Conservation (phyloP, 2,329 filamentous ascomycete genomes). For the Cucurbitaria berberidis region DNA sequence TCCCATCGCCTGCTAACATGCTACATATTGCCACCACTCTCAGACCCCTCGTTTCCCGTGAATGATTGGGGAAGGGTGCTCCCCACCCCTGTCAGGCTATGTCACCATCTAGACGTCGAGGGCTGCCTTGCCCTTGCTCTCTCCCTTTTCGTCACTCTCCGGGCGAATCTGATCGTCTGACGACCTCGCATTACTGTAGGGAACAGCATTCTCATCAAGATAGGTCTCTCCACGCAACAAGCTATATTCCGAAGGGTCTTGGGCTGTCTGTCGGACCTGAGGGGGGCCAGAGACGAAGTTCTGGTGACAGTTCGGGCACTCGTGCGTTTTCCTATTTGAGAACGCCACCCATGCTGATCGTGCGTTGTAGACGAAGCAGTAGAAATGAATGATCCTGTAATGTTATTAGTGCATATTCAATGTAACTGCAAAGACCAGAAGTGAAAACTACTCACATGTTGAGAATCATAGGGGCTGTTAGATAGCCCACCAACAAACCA, state of each 20-base stretch:
- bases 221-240: slow-evolving; percentile 25
- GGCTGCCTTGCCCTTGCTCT: slow-evolving; percentile 13
- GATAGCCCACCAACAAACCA: slow-evolving; percentile 21
- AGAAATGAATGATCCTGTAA: slow-evolving; percentile 19
- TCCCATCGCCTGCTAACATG: not conserved
- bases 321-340: slow-evolving; percentile 1
- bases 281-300: slow-evolving; percentile 1
- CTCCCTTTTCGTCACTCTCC: slow-evolving; percentile 10
- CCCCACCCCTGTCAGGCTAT: not conserved
- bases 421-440: not conserved
- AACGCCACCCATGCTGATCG: slow-evolving; percentile 1
- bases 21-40: not conserved
- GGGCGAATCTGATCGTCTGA: slow-evolving; percentile 12
- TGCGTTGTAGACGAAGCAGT: slow-evolving; percentile 13
- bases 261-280: slow-evolving; percentile 1
- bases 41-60: not conserved
- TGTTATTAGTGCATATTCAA: not conserved
- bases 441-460: slow-evolving; percentile 20
- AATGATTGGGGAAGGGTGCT: not conserved
- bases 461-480: slow-evolving; percentile 25
- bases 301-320: slow-evolving; percentile 27
- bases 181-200: slow-evolving; percentile 10
- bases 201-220: slow-evolving; percentile 22
- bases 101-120: slow-evolving; percentile 10
- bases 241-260: slow-evolving; percentile 18